Evolutionary conservation across 768 basidiomycete species (phyloP), one percentile per base, ranked within the genome.

Genomic region (Mycena alexandri): DNA sequence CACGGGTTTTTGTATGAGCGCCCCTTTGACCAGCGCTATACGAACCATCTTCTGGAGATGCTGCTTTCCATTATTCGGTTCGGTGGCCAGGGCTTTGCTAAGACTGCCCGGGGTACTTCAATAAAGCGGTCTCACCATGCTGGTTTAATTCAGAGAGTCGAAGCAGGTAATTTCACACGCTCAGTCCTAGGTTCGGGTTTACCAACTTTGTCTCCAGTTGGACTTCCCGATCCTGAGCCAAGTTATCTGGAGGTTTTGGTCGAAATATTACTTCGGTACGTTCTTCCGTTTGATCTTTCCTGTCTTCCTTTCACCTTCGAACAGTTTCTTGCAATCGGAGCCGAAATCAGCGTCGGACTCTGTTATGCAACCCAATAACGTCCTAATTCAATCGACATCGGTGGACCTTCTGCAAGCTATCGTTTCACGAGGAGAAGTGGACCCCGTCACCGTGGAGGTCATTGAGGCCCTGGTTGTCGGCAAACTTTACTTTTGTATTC

Each of bases 61-160:
- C 79, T 98, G 2, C 81, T 94, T 13, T 89, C 90, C 0, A 83
- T 98, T 13, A 87, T 93, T 59, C 87, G 90, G 41, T 96, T 96
- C 74, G 96, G 96, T 1, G 96, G 96, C 3, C 93, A 94, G 77
- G 94, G 93, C 0, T 92, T 98, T 74, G 84, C 89, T 51, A 93
- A 93, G 72, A 86, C 90, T 2, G 90, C 93, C 0, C 86, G 91
- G 59, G 83, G 84, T 14, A 88, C 89, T 1, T 79, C 81, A 13
- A 80, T 95, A 59, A 87, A 85, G 67, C 87, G 90, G 36, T 90
- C 93, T 5, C 82, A 88, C 43, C 87, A 94, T 74, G 66, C 82
- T 8, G 89, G 84, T 4, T 79, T 98, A 11, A 73, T 89, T 11
- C 82, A 88, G 64, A 84, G 93, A 69, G 83, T 92, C 16, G 85